These are phyloP conservation scores for Gilbertella persicaria DNA, from an alignment of 371 early-diverging fungal species.

Conservation along the genomic window DNA sequence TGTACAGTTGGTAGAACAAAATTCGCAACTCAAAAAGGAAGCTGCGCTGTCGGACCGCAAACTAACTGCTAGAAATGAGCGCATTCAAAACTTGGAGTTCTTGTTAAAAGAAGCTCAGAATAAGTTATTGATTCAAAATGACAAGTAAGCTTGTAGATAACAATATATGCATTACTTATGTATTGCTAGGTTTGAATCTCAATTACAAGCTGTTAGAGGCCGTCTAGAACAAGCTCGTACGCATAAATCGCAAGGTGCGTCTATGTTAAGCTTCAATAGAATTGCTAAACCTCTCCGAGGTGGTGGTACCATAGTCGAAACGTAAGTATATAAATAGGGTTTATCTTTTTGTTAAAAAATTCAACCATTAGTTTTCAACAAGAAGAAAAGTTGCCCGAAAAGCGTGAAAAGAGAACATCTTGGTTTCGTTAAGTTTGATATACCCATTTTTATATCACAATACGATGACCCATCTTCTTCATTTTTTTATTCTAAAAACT, in stretches of 20 bases:
- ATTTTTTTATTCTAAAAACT: too few species aligned
- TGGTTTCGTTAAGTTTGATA: slow-evolving; percentile 17
- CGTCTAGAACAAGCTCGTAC: slow-evolving; percentile 72
- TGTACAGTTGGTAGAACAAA: slow-evolving; percentile 86
- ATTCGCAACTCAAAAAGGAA: slow-evolving; percentile 91
- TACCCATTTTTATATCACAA: slow-evolving; percentile 1
- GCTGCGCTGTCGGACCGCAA: slow-evolving; percentile 88
- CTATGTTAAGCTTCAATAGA: slow-evolving; percentile 69
- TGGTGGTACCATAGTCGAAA: slow-evolving; percentile 57
- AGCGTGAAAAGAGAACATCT: slow-evolving; percentile 11
- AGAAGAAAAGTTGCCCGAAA: slow-evolving; percentile 16
- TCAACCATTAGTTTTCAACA: slow-evolving; percentile 8
- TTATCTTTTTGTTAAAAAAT: not conserved
- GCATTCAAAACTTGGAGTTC: slow-evolving; percentile 85
- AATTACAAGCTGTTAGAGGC: slow-evolving; percentile 74
- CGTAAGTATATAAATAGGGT: not conserved
- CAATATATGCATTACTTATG: not conserved
- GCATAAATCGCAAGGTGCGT: slow-evolving; percentile 50
- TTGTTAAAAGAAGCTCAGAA: slow-evolving; percentile 78
- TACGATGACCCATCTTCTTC: too few species aligned
- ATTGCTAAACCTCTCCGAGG: slow-evolving; percentile 93
- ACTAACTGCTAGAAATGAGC: slow-evolving; percentile 87
- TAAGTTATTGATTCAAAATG: slow-evolving; percentile 75
- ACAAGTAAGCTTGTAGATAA: slow-evolving; percentile 43
- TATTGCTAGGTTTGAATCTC: slow-evolving; percentile 62